Evolutionary conservation across 177 flowering plant genomes (phyloP).

Genomic region (Viscum album): DNA sequence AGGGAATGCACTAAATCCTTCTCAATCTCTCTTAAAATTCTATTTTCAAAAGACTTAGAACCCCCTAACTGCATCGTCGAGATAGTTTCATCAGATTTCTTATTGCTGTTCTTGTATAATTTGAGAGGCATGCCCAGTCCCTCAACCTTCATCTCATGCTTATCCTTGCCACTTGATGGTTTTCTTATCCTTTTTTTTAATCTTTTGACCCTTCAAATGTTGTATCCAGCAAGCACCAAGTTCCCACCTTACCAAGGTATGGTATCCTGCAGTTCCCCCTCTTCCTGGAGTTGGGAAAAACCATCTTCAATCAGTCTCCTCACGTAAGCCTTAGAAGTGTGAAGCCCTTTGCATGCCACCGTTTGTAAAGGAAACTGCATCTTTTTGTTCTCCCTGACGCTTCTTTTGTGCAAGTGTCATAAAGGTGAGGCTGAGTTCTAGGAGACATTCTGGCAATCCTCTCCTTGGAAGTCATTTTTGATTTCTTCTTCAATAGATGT

Average conservation of each 20-base stretch:
- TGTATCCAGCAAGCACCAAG: slow-evolving; percentile 99
- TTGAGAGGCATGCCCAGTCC: slow-evolving; percentile 85
- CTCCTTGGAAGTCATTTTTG: too few species aligned
- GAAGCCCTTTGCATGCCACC: slow-evolving; percentile 44
- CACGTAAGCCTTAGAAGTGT: slow-evolving; percentile 41
- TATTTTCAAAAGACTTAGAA: slow-evolving; percentile 24
- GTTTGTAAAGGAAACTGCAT: slow-evolving; percentile 17
- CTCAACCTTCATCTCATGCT: slow-evolving; percentile 75
- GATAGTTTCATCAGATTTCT: slow-evolving; percentile 37
- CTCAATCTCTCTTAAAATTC: slow-evolving; percentile 27
- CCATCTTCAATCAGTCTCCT: slow-evolving; percentile 64
- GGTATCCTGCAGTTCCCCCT: slow-evolving; percentile 28
- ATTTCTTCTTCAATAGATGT: too few species aligned
- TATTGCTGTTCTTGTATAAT: slow-evolving; percentile 53
- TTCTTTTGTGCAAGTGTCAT: too few species aligned
- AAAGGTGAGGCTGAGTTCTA: too few species aligned
- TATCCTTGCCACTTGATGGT: slow-evolving; percentile 43
- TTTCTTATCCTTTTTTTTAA: slow-evolving; percentile 84
- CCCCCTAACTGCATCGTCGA: slow-evolving; percentile 24
- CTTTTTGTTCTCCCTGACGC: slow-evolving; percentile 36
- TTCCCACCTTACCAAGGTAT: slow-evolving; percentile 81
- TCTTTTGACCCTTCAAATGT: slow-evolving; percentile 87
- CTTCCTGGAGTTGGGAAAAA: slow-evolving; percentile 57
- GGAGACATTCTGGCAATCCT: too few species aligned
- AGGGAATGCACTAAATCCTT: slow-evolving; percentile 22